Evolutionary conservation across 768 basidiomycete genomes (phyloP), one percentile per base, ranked within the genome.

Genomic region (Crepidotus variabilis): DNA sequence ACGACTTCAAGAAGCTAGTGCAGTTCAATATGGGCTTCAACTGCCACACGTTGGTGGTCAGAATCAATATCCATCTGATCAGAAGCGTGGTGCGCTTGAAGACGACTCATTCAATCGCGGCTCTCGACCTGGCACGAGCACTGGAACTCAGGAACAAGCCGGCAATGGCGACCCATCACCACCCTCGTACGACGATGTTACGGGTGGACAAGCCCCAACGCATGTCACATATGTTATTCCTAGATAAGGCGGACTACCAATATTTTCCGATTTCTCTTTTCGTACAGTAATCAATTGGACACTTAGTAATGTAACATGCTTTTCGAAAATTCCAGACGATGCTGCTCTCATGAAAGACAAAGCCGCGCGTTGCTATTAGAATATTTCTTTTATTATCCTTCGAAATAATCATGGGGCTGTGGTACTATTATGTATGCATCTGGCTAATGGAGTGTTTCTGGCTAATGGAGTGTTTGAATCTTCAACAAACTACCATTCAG

Each of bases 11-110:
- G 39, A 55, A 16, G 7, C 55, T 14, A 55, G 23, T 33, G 55
- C 55, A 1, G 20, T 50, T 2, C 55, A 55, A 23, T 55, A 55
- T 33, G 55, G 55, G 23, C 18, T 55, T 20, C 36, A 20, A 21
- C 49, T 50, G 13, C 48, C 48, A 10, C 21, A 55, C 39, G 36
- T 33, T 23, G 3, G 20, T 23, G 3, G 20, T 14, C 47, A 49
- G 13, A 20, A 20, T 43, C 39, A 43, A 5, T 16, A 43, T 11
- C 3, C 5, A 43, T 43, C 39, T 28, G 28, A 28, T 28, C 28
- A 28, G 28, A 28, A 28, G 28, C 28, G 28, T 8, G 28, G 28
- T 20, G 18, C 39, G 39, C 18, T 20, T 20, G 39, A 43, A 43
- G 39, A 14, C 13, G 39, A 43, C 39, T 11, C 39, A 14, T 20